Conservation (phyloP, 805 yeast species). For the Pichia occidentalis region DNA sequence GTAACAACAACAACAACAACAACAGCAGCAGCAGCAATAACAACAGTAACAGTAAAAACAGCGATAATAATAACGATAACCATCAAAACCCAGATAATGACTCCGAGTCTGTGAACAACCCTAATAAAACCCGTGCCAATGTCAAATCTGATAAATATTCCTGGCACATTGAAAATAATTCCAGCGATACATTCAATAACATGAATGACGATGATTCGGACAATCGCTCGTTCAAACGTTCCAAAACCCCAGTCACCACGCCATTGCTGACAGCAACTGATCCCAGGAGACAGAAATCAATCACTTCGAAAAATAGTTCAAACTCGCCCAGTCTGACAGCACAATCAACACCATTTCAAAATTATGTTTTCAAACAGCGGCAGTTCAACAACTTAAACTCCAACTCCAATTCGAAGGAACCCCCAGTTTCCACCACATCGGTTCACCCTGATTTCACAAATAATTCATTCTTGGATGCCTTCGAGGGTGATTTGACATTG, state of each 20-base stretch:
- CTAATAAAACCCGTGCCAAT: too few species aligned
- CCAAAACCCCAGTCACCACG: constrained; percentile 36
- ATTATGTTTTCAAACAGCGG: constrained; percentile 6
- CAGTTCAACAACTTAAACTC: background rate
- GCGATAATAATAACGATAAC: background rate
- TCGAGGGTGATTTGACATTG: constrained; percentile 20
- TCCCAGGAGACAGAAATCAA: background rate
- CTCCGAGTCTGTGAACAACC: background rate
- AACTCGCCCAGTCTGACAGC: constrained; percentile 12
- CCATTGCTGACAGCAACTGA: constrained; percentile 33
- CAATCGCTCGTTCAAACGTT: constrained; percentile 22
- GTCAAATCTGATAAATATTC: too few species aligned
- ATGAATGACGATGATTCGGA: constrained; percentile 5
- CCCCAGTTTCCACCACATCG: background rate
- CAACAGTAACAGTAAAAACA: constrained; percentile 22
- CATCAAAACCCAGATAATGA: background rate
- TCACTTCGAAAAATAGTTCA: constrained; percentile 10
- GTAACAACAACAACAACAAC: constrained; percentile 1
- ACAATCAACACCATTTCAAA: constrained; percentile 8
- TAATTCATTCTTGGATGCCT: constrained; percentile 15
- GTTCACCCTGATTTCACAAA: too few species aligned
- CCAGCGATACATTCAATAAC: background rate
- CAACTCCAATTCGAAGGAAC: background rate
- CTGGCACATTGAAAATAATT: too few species aligned
- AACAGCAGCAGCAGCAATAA: constrained; percentile 11